phyloP scores from a whole-genome alignment of 495 filamentous ascomycete species.

The Bathelium albidoporum region DNA sequence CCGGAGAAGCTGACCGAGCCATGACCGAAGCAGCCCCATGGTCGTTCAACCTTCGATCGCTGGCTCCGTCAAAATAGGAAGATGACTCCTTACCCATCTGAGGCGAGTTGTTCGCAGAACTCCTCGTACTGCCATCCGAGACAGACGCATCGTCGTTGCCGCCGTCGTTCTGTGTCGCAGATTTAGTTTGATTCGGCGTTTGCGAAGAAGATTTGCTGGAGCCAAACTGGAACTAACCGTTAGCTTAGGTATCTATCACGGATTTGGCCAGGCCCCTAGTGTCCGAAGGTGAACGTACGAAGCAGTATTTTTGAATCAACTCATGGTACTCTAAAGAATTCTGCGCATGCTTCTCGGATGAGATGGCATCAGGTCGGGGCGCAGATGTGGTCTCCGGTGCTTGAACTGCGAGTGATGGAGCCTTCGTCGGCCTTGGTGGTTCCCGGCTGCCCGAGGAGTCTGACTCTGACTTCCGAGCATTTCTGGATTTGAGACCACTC shows the following conservation, averaged over 20 bases:
- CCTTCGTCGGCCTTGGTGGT: slow-evolving; percentile 8
- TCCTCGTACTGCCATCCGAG: slow-evolving; percentile 13
- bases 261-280: slow-evolving; percentile 11
- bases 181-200: background rate
- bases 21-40: slow-evolving; percentile 15
- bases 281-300: slow-evolving; percentile 60
- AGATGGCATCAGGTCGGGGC: slow-evolving; percentile 40
- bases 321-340: slow-evolving; percentile 85
- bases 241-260: slow-evolving; percentile 24
- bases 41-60: slow-evolving; percentile 12
- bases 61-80: slow-evolving; percentile 20
- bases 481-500: slow-evolving; percentile 31
- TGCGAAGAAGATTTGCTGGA: background rate
- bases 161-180: slow-evolving; percentile 1
- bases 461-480: slow-evolving; percentile 3
- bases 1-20: slow-evolving; percentile 28
- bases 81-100: slow-evolving; percentile 12
- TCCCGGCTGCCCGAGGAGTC: slow-evolving; percentile 23
- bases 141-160: slow-evolving; percentile 1
- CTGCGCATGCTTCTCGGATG: slow-evolving; percentile 54
- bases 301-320: slow-evolving; percentile 94
- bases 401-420: slow-evolving; percentile 16
- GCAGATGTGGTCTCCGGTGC: slow-evolving; percentile 9
- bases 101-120: slow-evolving; percentile 22
- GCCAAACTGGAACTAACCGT: slow-evolving; percentile 11